Conservation (phyloP, 345 rosid species). For the Anacardium occidentale region DNA sequence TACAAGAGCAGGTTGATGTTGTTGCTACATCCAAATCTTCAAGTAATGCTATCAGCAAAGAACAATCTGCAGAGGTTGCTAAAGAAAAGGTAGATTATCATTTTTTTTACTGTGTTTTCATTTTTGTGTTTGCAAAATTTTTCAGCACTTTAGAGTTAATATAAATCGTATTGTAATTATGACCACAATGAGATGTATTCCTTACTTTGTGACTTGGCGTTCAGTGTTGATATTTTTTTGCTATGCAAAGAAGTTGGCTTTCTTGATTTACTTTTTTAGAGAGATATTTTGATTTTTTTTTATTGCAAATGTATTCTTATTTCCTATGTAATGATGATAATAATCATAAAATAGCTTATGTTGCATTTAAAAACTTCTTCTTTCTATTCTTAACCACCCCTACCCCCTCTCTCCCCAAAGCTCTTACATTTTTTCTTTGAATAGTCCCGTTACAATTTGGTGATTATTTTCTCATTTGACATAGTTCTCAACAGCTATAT, state of each 20-base stretch:
- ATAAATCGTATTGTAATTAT: not conserved
- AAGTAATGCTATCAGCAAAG: slow-evolving; percentile 40
- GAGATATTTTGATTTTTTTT: too few species aligned
- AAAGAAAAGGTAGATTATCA: slow-evolving; percentile 74
- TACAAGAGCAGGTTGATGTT: slow-evolving; percentile 66
- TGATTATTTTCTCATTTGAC: too few species aligned
- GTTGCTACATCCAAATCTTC: slow-evolving; percentile 48
- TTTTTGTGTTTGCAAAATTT: slow-evolving; percentile 5
- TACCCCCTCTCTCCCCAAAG: too few species aligned
- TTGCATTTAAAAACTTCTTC: too few species aligned
- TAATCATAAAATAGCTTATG: too few species aligned
- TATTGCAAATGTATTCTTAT: too few species aligned
- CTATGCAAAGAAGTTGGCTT: too few species aligned
- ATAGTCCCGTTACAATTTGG: not conserved
- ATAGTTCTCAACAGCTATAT: not conserved
- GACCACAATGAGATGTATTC: not conserved
- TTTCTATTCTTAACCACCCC: too few species aligned
- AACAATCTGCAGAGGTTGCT: slow-evolving; percentile 70
- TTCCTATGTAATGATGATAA: too few species aligned
- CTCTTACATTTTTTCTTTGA: not conserved
- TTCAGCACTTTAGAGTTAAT: not conserved
- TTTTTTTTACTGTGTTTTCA: slow-evolving; percentile 5
- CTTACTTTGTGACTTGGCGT: not conserved
- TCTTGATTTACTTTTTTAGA: too few species aligned
- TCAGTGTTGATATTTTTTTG: too few species aligned